Evolutionary conservation across 2,329 filamentous ascomycete genomes (phyloP).

Genomic region (Sporothrix protearum): DNA sequence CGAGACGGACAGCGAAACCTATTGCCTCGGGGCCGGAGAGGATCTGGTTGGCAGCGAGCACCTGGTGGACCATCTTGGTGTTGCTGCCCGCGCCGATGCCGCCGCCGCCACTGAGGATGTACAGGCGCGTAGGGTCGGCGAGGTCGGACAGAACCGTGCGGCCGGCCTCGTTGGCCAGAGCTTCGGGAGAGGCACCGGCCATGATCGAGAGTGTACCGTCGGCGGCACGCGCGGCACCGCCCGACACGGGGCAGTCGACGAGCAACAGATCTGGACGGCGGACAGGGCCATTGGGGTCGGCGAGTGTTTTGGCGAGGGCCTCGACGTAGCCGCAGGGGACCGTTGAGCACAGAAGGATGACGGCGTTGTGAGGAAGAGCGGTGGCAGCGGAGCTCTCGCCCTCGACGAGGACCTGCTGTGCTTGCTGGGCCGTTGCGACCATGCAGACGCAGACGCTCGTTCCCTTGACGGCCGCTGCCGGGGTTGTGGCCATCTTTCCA

Average conservation of each 20-base stretch:
- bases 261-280: slow-evolving; percentile 62
- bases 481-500: slow-evolving; percentile 56
- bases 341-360: slow-evolving; percentile 66
- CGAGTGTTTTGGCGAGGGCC: slow-evolving; percentile 55
- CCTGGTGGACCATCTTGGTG: slow-evolving; percentile 62
- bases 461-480: slow-evolving; percentile 57
- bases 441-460: slow-evolving; percentile 66
- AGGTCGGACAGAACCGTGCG: slow-evolving; percentile 60
- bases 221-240: slow-evolving; percentile 64
- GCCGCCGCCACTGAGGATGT: slow-evolving; percentile 55
- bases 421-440: slow-evolving; percentile 63
- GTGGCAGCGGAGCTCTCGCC: slow-evolving; percentile 48
- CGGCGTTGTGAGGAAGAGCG: slow-evolving; percentile 54
- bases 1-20: slow-evolving; percentile 55
- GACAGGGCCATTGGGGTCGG: slow-evolving; percentile 49
- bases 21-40: slow-evolving; percentile 57
- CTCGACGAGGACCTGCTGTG: slow-evolving; percentile 61
- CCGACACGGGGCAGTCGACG: slow-evolving; percentile 70
- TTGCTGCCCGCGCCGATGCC: slow-evolving; percentile 59
- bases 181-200: slow-evolving; percentile 58
- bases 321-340: slow-evolving; percentile 64
- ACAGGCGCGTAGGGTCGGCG: slow-evolving; percentile 59
- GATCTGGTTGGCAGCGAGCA: slow-evolving; percentile 62
- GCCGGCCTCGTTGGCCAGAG: slow-evolving; percentile 57
- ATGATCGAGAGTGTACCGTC: slow-evolving; percentile 74